phyloP scores from a whole-genome alignment of 192 early-diverging fungal genomes.

The Umbelopsis isabellina region DNA sequence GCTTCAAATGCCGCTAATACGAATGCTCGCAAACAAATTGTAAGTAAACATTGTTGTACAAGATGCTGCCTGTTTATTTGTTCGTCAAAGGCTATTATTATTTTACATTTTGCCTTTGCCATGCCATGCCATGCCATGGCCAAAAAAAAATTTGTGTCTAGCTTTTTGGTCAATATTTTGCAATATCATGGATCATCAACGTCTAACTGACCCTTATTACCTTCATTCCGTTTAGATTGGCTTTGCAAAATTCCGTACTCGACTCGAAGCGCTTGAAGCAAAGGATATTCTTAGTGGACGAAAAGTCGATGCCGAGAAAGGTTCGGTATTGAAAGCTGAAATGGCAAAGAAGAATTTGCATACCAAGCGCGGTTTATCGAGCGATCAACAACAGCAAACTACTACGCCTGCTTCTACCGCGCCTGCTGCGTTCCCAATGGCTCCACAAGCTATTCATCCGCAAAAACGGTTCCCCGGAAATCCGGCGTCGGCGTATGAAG shows the following conservation, averaged over 20 bases:
- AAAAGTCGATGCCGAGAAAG: slow-evolving; percentile 87
- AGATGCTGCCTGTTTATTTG: too few species aligned
- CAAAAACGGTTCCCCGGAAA: slow-evolving; percentile 21
- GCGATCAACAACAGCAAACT: slow-evolving; percentile 21
- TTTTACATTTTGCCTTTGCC: too few species aligned
- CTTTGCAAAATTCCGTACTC: slow-evolving; percentile 96
- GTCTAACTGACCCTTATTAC: not conserved
- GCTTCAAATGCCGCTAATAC: slow-evolving; percentile 46
- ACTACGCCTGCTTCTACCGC: not conserved
- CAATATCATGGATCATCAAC: not conserved
- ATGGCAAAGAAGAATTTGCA: slow-evolving; percentile 99
- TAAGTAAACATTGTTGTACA: slow-evolving; percentile 52
- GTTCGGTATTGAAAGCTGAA: slow-evolving; percentile 92
- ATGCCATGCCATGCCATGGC: too few species aligned
- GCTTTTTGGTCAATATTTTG: too few species aligned
- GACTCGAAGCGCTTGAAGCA: slow-evolving; percentile 88
- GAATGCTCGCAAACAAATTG: slow-evolving; percentile 83
- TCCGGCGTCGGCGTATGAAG: slow-evolving; percentile 33
- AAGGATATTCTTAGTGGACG: slow-evolving; percentile 87
- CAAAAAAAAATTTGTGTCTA: too few species aligned
- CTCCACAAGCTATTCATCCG: slow-evolving; percentile 19
- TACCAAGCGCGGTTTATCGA: slow-evolving; percentile 73
- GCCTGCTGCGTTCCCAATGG: slow-evolving; percentile 9
- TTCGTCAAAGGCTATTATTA: too few species aligned
- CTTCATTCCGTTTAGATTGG: slow-evolving; percentile 75